Base-by-base conservation (phyloP, 2,329 filamentous ascomycete species). In the Xylaria digitata region DNA sequence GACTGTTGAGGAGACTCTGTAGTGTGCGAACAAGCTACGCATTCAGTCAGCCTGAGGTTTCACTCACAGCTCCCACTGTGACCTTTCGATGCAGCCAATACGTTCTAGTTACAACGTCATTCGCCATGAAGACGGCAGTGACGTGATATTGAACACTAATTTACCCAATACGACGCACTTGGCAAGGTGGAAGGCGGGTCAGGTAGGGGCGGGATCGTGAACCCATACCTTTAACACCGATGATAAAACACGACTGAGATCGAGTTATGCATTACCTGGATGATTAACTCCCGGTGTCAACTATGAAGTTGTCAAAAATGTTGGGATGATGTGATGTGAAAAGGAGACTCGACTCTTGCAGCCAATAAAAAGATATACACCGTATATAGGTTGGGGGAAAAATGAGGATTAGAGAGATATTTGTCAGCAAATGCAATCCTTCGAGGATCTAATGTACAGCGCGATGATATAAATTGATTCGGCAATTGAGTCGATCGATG, bases 11-110 rank as follows among this genome's bases (percentile, higher is more conserved):
- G 21, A 50, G 42, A 15, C 32, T 58, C 40, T 46, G 21, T 9
- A 23, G 26, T 5, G n/a, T 43, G 15, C 32, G 21, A 49, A 13
- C 34, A 50, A 45, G 45, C 30, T 21, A n/a, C 45, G 49, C 43
- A 3, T 9, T 57, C 46, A 46, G 34, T 57, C 46, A 46, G 34
- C 13, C n/a, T 34, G 17, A 52, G 17, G 26, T 52, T 23, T 30
- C 57, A 52, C 34, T 30, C 7, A 8, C 1, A 13, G 30, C 37
- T 45, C 19, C 45, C 43, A 46, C 19, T 62, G n/a, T 37, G 48
- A 57, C 57, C 34, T 48, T 46, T 32, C 6, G 21, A 55, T 40
- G 63, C 19, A 45, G 30, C 45, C 57, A 32, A 52, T 9, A n/a
- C 15, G 6, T 49, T 40, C 13, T 48, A n/a, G 17, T 6, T 34